A percentile compares a stretch with the other conserved stretches of the same genome.
phyloP scores from a whole-genome alignment of 139 green algal genomes.

The Ettlia oleoabundans region DNA sequence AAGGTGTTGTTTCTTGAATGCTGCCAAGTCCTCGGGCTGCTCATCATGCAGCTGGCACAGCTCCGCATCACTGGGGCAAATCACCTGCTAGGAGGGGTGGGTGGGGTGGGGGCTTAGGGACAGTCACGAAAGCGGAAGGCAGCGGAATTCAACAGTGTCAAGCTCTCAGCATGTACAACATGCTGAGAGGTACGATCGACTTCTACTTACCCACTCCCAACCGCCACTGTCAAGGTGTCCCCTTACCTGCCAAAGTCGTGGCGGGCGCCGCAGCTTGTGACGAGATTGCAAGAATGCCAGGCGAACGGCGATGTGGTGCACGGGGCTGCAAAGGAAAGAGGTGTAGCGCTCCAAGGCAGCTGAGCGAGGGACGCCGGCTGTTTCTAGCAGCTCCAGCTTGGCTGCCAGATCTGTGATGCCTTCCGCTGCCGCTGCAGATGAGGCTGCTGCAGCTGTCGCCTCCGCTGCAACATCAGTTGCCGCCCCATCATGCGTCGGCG shows the following conservation, averaged over 20 bases:
- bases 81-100: not conserved
- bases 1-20: not conserved
- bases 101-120: not conserved
- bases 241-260: constrained; percentile 12
- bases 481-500: not conserved
- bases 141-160: not conserved
- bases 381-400: constrained; percentile 19
- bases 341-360: not conserved
- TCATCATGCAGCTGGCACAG: constrained; percentile 4
- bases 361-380: not conserved
- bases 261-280: constrained; percentile 5
- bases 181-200: too few relatives aligned
- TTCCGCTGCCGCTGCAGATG: not conserved
- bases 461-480: not conserved
- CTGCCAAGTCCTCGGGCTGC: not conserved
- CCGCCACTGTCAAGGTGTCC: too few relatives aligned
- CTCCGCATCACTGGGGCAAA: constrained; percentile 11
- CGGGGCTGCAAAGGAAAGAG: not conserved
- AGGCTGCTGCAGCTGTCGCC: not conserved
- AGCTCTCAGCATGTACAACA: too few relatives aligned
- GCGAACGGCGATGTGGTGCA: constrained; percentile 12
- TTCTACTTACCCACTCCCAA: too few relatives aligned
- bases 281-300: not conserved
- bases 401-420: not conserved
- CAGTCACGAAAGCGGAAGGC: not conserved